These are phyloP conservation scores for Lathyrus oleraceus DNA, from an alignment of 306 rosid genomes.

Conservation along the genomic window DNA sequence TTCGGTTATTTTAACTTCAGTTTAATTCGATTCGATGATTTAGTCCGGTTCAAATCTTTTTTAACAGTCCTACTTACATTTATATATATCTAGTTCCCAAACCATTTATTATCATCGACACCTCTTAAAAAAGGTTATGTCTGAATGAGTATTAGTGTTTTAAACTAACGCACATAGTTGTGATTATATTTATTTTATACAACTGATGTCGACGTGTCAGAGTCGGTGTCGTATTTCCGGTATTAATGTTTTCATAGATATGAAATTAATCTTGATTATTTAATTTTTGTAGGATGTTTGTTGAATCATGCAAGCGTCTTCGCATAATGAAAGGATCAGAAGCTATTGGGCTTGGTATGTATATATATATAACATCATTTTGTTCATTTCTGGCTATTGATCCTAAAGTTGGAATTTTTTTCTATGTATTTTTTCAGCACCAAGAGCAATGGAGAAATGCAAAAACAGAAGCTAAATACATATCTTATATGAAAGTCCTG, in stretches of 20 bases:
- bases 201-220: too few relatives aligned
- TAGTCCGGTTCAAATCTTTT: too few relatives aligned
- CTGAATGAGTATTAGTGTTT: too few relatives aligned
- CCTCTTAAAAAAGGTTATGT: too few relatives aligned
- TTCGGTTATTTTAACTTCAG: too few relatives aligned
- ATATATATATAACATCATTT: background rate
- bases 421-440: constrained; percentile 60
- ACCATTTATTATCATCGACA: background rate
- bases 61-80: too few relatives aligned
- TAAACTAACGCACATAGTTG: too few relatives aligned
- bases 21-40: too few relatives aligned
- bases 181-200: too few relatives aligned
- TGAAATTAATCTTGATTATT: constrained; percentile 10
- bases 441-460: constrained; percentile 99
- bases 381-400: background rate
- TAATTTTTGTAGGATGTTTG: constrained; percentile 75
- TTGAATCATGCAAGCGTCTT: constrained; percentile 96
- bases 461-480: constrained; percentile 86
- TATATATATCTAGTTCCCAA: background rate
- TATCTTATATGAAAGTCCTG: constrained; percentile 6
- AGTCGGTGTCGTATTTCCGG: too few relatives aligned
- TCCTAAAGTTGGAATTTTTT: constrained; percentile 18
- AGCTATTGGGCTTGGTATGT: constrained; percentile 95
- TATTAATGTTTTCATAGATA: too few relatives aligned
- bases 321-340: constrained; percentile 98